Evolutionary conservation across 73 alveolate species (phyloP), one percentile per base, ranked within the genome.

Genomic region (Durusdinium trenchii): DNA sequence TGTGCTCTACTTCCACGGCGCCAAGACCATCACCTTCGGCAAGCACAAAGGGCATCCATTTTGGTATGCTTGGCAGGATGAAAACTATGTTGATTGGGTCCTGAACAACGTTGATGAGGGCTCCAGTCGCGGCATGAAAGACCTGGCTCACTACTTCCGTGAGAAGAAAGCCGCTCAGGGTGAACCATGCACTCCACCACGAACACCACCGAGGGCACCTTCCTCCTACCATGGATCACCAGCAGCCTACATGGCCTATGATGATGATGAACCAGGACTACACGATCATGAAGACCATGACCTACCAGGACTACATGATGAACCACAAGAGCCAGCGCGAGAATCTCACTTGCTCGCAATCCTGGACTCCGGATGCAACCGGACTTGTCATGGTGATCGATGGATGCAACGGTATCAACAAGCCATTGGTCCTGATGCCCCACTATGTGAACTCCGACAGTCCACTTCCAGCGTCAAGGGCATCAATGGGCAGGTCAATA

Each of bases 291-390:
- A n/a, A n/a, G n/a, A n/a, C n/a, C n/a, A n/a, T n/a, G n/a, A 57
- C 3, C 36, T 3, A 1, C 40, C 36, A 40, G 85, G 52, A 40
- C 36, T 7, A 38, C 42, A 50, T 40, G 85, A n/a, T n/a, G n/a
- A n/a, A n/a, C n/a, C n/a, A n/a, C n/a, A n/a, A n/a, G n/a, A n/a
- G n/a, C n/a, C n/a, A n/a, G n/a, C n/a, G n/a, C n/a, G n/a, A 28
- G 75, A 81, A 47, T 32, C 10, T 14, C 45, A 52, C 30, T 54
- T 85, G 48, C 14, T 85, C 32, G 95, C 81, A 40, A 54, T 85
- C 61, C 40, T 85, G 45, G 95, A 85, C 95, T n/a, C 60, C 26
- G 95, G 95, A 1, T 85, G 95, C 81, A 85, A 85, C 57, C 51
- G n/a, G 30, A 42, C 95, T 1, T 85, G 95, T 48, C 81, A 85